Percentiles rank a stretch among this genome's conserved stretches.
Conservation (phyloP, 495 filamentous ascomycete species). For the Aspergillus leporis region DNA sequence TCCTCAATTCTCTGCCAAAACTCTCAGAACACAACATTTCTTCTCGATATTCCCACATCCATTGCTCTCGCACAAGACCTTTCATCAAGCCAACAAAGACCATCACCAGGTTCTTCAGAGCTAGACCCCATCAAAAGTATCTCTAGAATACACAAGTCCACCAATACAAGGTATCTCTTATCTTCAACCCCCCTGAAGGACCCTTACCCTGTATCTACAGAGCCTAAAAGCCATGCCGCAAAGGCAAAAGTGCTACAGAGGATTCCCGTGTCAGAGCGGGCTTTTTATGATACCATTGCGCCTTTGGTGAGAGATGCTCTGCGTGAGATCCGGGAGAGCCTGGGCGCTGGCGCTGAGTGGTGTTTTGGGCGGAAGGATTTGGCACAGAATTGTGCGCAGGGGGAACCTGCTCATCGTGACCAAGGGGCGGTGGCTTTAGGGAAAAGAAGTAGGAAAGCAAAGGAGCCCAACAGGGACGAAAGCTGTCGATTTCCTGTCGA, state of each 20-base stretch:
- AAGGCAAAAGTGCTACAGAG: constrained; percentile 35
- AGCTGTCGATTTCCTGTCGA: neutral
- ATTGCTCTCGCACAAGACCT: constrained; percentile 47
- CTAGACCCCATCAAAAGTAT: neutral
- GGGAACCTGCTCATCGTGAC: constrained; percentile 5
- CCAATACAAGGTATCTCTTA: constrained; percentile 22
- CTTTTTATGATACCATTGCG: constrained; percentile 34
- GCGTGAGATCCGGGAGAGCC: constrained; percentile 26
- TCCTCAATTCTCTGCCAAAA: constrained; percentile 55
- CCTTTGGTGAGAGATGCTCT: constrained; percentile 30
- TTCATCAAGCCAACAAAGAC: constrained; percentile 11
- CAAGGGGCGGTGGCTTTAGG: neutral
- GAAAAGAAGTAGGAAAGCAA: constrained; percentile 14
- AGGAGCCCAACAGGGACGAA: neutral
- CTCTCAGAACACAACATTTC: constrained; percentile 38
- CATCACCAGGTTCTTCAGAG: constrained; percentile 4
- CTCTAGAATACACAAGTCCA: neutral
- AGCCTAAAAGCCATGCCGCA: constrained; percentile 44
- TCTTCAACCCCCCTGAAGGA: constrained; percentile 32
- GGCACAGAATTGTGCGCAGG: constrained; percentile 5
- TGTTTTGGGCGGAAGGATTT: constrained; percentile 36
- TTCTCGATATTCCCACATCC: constrained; percentile 67
- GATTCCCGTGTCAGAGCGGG: constrained; percentile 28
- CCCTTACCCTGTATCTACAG: constrained; percentile 39
- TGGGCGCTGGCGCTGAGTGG: constrained; percentile 31